A percentile compares a stretch with the other conserved stretches of the same genome.
phyloP scores from a whole-genome alignment of 1,139 yeast genomes.

The Entelexis paramagnoliae region DNA sequence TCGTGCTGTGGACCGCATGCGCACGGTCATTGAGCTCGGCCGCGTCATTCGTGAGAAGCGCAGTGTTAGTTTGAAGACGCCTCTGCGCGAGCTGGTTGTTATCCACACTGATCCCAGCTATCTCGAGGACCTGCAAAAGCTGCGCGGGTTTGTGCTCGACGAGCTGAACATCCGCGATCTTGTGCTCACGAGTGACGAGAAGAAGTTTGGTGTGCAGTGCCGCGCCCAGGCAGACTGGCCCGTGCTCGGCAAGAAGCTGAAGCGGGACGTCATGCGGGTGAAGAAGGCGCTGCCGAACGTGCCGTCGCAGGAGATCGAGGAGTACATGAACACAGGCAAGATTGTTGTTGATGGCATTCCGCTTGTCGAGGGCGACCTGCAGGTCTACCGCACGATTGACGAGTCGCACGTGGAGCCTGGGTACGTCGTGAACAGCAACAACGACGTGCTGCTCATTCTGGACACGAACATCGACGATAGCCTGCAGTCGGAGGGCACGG shows the following conservation, averaged over 20 bases:
- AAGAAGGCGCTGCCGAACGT: conserved; percentile 84
- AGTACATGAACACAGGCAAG: conserved; percentile 61
- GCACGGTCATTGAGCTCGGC: conserved; percentile 89
- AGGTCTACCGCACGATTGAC: conserved; percentile 81
- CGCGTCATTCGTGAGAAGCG: conserved; percentile 96
- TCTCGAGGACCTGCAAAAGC: conserved; percentile 65
- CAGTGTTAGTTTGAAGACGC: conserved; percentile 86
- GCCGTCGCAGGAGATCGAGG: conserved; percentile 71
- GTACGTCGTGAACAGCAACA: conserved; percentile 76
- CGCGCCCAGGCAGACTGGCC: conserved; percentile 99
- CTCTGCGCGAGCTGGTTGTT: conserved; percentile 78
- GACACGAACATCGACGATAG: conserved; percentile 85
- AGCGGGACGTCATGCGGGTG: conserved; percentile 86
- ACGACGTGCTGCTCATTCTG: conserved; percentile 77
- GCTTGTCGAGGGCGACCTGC: conserved; percentile 75
- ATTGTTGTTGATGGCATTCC: conserved; percentile 82
- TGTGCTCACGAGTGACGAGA: conserved; percentile 82
- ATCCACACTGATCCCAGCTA: conserved; percentile 68
- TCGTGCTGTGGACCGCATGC: conserved; percentile 85
- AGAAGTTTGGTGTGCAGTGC: conserved; percentile 82
- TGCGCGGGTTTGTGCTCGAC: conserved; percentile 70
- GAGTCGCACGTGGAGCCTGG: conserved; percentile 50
- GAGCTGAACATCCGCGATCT: conserved; percentile 89
- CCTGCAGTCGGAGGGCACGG: conserved; percentile 84
- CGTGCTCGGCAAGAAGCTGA: conserved; percentile 89